Conservation (phyloP, 495 filamentous ascomycete species). For the Aspergillus ostianus region DNA sequence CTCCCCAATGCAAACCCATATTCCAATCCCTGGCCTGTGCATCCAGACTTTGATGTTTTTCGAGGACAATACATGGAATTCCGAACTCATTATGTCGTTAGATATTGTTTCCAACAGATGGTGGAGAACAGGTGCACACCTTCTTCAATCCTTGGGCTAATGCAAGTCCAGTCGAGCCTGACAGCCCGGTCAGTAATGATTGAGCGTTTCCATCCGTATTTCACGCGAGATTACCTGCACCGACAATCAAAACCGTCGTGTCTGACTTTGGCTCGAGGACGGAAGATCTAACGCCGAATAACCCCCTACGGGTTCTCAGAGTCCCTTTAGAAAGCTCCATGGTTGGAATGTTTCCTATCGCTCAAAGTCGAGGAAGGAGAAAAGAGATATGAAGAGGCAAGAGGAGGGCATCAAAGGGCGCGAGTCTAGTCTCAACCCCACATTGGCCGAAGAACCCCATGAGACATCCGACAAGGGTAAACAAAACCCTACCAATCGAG, state of each 20-base stretch:
- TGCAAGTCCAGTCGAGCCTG: constrained; percentile 40
- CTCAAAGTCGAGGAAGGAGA: no score
- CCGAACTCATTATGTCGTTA: constrained; percentile 35
- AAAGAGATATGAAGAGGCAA: no score
- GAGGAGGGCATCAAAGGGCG: no score
- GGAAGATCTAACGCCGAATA: no score
- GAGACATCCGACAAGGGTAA: no score
- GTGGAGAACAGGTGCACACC: constrained; percentile 16
- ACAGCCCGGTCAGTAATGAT: not conserved
- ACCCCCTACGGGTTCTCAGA: no score
- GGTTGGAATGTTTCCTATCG: no score
- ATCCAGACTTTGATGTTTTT: constrained; percentile 39
- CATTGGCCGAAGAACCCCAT: no score
- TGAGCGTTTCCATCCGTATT: not conserved
- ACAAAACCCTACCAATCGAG: no score
- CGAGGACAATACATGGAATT: constrained; percentile 49
- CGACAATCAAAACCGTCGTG: constrained; percentile 19
- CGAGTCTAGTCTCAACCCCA: no score
- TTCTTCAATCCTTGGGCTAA: constrained; percentile 48
- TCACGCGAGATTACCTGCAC: constrained; percentile 15
- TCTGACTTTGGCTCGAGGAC: no score
- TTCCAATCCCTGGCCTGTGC: constrained; percentile 54
- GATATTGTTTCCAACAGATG: not conserved
- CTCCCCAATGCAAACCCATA: constrained; percentile 55
- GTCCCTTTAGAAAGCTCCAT: no score